A percentile compares a stretch with the other conserved stretches of the same genome.
These are phyloP conservation scores for Vaccinium macrocarpon DNA, from an alignment of 148 eudicot species.

Conservation along the genomic window DNA sequence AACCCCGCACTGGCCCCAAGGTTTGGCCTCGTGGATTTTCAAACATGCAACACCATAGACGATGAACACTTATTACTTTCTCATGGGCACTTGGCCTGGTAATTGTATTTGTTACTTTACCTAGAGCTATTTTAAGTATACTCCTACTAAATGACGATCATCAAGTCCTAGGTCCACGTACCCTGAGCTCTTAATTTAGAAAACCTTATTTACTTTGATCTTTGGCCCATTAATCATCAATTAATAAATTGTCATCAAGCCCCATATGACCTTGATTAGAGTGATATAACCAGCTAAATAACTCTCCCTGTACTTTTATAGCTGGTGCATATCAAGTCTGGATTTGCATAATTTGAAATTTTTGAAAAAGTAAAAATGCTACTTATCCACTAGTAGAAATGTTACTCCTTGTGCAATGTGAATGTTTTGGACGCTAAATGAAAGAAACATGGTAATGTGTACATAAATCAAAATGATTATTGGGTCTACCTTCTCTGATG, in stretches of 20 bases:
- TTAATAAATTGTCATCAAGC: conserved; percentile 23
- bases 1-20: not conserved
- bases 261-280: conserved; percentile 29
- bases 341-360: not conserved
- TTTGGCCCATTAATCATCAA: conserved; percentile 5
- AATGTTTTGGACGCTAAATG: too few species aligned
- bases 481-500: too few species aligned
- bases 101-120: conserved; percentile 1
- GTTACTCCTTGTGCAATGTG: too few species aligned
- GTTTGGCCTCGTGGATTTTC: not conserved
- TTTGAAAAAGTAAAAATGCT: not conserved
- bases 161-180: conserved; percentile 27
- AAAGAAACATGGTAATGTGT: too few species aligned
- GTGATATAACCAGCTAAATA: conserved; percentile 27
- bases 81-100: not conserved
- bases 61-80: not conserved
- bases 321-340: not conserved
- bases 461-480: too few species aligned
- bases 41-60: not conserved
- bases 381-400: not conserved
- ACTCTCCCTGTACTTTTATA: conserved; percentile 15
- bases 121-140: conserved; percentile 16
- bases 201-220: not conserved
- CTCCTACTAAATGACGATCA: conserved; percentile 4
- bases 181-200: conserved; percentile 10